Evolutionary conservation across 176 grass and related monocot genomes (phyloP), one percentile per base, ranked within the genome.

Genomic region (Aegilops sharonensis): DNA sequence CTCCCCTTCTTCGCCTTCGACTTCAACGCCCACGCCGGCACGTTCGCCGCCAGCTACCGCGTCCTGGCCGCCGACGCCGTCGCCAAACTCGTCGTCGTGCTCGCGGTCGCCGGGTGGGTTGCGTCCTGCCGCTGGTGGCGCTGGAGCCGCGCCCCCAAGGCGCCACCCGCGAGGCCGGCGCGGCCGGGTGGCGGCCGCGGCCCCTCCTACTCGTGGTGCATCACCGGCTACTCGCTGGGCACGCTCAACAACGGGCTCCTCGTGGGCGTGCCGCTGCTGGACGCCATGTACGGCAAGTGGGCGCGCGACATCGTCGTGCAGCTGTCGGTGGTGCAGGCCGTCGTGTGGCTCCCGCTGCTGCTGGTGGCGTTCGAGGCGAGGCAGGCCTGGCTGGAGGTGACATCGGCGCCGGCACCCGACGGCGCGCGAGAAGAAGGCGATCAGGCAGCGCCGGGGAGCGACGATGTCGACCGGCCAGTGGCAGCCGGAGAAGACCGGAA

Each of bases 251-350:
- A 98, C 89, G 90, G 89, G 56, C 89, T 95, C 78, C 81, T 98
- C 24, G 93, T 98, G 3, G 95, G 95, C 31, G 91, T 89, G 81
- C 93, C 93, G 88, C 87, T 95, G 52, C 57, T 95, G 54, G 82
- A 86, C 45, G 93, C 90, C 84, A 94, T 95, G 93, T 98, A 98
- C 77, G 95, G 93, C 40, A 83, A 93, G 74, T 98, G 95, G 95
- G 95, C 93, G 59, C 91, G 94, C 83, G 93, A 98, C 73, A 78
- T 98, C 71, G 8, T 98, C 65, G 93, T 98, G 73, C 93, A 98
- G 87, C 23, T 98, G 10, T 90, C 93, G 21, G 91, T 98, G 60
- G 78, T 93, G 79, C 95, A 98, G 85, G 27, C 70, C 83, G 87
- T 91, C 63, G 79, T 92, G 4, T 98, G 90, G 85, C 68, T 95